phyloP scores from a whole-genome alignment of 495 filamentous ascomycete genomes.

The Friedmanniomyces endolithicus region DNA sequence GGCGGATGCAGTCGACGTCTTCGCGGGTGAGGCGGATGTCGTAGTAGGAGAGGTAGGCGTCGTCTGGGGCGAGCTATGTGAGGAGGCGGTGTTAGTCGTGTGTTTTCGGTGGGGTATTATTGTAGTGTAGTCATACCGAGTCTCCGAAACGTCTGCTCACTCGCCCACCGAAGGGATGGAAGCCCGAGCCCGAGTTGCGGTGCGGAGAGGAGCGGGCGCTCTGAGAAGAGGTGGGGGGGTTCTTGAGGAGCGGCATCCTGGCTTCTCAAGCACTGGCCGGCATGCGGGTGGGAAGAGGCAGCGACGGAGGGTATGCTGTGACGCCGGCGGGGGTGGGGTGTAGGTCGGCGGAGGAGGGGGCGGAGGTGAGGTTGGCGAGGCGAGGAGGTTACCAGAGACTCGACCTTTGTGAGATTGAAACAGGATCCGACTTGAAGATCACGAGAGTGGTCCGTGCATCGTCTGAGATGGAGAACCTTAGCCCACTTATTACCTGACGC shows the following conservation, averaged over 20 bases:
- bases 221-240: background rate
- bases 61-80: conserved; percentile 50
- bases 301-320: too few species aligned
- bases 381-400: too few species aligned
- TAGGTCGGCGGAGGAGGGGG: too few species aligned
- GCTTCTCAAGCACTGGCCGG: background rate
- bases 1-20: conserved; percentile 74
- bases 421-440: too few species aligned
- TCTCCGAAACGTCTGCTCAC: conserved; percentile 19
- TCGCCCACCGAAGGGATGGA: conserved; percentile 20
- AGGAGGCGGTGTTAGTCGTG: background rate
- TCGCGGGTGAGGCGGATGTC: conserved; percentile 66
- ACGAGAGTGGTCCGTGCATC: too few species aligned
- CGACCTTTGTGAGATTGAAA: too few species aligned
- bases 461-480: too few species aligned
- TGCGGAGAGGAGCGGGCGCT: background rate
- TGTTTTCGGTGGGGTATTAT: background rate
- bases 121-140: conserved; percentile 3
- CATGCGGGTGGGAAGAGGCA: background rate
- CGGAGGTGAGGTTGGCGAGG: too few species aligned
- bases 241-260: conserved; percentile 1
- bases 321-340: too few species aligned
- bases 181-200: conserved; percentile 12
- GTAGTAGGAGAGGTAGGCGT: conserved; percentile 60
- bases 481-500: too few species aligned